Base-by-base conservation (phyloP, 441 rosid genomes). In the Erodium trifolium region DNA sequence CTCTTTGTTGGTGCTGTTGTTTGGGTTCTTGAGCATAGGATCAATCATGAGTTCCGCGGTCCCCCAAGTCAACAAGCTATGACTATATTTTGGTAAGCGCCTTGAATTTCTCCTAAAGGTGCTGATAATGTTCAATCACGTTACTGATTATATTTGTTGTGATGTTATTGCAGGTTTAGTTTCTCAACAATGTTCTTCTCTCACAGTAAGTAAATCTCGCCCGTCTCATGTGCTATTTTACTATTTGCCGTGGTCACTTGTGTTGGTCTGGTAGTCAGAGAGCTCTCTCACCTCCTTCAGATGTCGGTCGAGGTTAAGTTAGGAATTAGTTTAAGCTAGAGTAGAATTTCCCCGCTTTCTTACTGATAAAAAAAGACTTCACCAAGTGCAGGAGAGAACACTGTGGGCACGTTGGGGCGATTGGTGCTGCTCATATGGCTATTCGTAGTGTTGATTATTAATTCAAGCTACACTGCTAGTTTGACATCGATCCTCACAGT, bases 141-240 rank as follows among this genome's bases (percentile, higher is more conserved):
- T 66, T 67, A 62, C 45, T 68, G 60, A 75, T 64, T 23, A 23
- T 23, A 41, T 67, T 39, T 7, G 35, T 77, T 73, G 70, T 76
- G 67, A 66, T 73, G 62, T 82, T 86, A 34, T 34, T 34, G 81
- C 96, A 93, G 97, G 99, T 93, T 93, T 85, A 93, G 96, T 82
- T 89, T 93, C 90, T 93, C 99, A 60, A 93, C 99, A 2, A 91
- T 93, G 99, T 93, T 91, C 79, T 93, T 89, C 85, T 89, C 96
- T 23, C 99, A 91, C 71, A 85, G 98, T 91, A 86, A 9, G 98
- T 86, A 68, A 64, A 62, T 65, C 5, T 34, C 27, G 1, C 37
- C 37, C 3, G 37, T 34, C 37, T 34, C 37, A 34, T 34, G 3
- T 34, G 37, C 37, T 3, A 34, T 34, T 34, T 34, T 34, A 34